These are phyloP conservation scores for Physcomitrellopsis africana DNA, from an alignment of 225 moss, liverwort and hornwort species.

Conservation along the genomic window DNA sequence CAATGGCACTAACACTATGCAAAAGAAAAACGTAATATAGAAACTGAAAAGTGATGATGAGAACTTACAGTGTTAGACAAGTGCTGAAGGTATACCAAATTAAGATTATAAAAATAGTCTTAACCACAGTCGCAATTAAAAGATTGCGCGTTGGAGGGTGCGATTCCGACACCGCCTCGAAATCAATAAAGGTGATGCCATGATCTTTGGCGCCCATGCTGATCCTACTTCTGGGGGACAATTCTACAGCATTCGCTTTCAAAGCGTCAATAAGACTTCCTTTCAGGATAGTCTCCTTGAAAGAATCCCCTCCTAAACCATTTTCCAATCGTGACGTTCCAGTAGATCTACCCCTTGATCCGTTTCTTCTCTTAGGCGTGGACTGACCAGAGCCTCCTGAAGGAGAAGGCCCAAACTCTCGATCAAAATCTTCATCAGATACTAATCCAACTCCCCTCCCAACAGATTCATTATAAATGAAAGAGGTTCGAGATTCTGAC, in stretches of 20 bases:
- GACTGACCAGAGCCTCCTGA: constrained; percentile 49
- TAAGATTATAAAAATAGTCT: constrained; percentile 73
- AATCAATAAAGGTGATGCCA: constrained; percentile 45
- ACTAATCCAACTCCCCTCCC: constrained; percentile 54
- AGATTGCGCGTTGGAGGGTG: constrained; percentile 42
- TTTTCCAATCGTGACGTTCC: constrained; percentile 58
- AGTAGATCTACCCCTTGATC: constrained; percentile 54
- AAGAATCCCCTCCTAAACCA: constrained; percentile 47
- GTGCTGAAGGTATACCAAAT: constrained; percentile 94
- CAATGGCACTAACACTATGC: constrained; percentile 7
- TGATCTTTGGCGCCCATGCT: constrained; percentile 41
- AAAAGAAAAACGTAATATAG: constrained; percentile 8
- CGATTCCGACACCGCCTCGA: constrained; percentile 34
- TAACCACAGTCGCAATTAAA: constrained; percentile 53
- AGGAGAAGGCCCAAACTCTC: constrained; percentile 59
- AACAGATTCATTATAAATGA: constrained; percentile 44
- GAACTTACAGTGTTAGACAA: constrained; percentile 85
- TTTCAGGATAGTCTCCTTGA: constrained; percentile 45
- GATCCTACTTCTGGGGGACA: constrained; percentile 61
- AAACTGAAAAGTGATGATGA: constrained; percentile 17
- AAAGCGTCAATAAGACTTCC: constrained; percentile 58
- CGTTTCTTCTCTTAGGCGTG: constrained; percentile 63
- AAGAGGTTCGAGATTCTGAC: constrained; percentile 45
- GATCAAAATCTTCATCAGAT: constrained; percentile 71
- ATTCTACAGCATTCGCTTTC: constrained; percentile 52